Percentiles rank a stretch among this genome's conserved stretches.
Evolutionary conservation across 169 alveolate species (phyloP).

Genomic region (Pseudocohnilembus persalinus): DNA sequence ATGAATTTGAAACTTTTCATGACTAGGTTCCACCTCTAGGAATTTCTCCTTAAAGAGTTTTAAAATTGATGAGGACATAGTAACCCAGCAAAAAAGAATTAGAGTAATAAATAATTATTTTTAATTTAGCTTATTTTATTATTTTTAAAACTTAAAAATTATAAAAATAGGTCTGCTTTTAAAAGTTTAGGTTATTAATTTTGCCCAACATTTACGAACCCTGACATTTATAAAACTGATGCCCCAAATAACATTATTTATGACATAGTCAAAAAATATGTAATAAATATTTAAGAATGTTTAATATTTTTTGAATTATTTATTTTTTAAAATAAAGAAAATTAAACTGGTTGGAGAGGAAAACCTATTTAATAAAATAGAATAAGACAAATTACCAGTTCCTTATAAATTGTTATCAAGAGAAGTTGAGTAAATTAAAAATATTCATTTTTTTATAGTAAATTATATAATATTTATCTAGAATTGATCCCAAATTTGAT

Average conservation of each 20-base stretch:
- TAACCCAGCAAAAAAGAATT: constrained; percentile 38
- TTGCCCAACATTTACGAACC: constrained; percentile 46
- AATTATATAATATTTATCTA: background rate
- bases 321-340: constrained; percentile 3
- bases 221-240: constrained; percentile 56
- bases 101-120: background rate
- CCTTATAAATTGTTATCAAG: constrained; percentile 8
- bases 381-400: constrained; percentile 13
- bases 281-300: background rate
- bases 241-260: constrained; percentile 56
- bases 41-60: background rate
- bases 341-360: background rate
- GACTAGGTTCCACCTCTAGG: constrained; percentile 2
- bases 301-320: constrained; percentile 1
- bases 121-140: background rate
- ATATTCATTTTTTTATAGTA: background rate
- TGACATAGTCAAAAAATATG: constrained; percentile 56
- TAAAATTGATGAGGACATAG: constrained; percentile 8
- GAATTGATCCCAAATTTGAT: constrained; percentile 19
- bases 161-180: constrained; percentile 42
- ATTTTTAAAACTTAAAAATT: background rate
- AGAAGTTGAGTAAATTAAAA: background rate
- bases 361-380: constrained; percentile 9
- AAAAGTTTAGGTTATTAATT: constrained; percentile 41
- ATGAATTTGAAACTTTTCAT: background rate